Percentiles rank a stretch among this genome's conserved stretches.
These are phyloP conservation scores for Saccharomyces hybrid DNA, from an alignment of 1,139 yeast genomes.

Conservation along the genomic window DNA sequence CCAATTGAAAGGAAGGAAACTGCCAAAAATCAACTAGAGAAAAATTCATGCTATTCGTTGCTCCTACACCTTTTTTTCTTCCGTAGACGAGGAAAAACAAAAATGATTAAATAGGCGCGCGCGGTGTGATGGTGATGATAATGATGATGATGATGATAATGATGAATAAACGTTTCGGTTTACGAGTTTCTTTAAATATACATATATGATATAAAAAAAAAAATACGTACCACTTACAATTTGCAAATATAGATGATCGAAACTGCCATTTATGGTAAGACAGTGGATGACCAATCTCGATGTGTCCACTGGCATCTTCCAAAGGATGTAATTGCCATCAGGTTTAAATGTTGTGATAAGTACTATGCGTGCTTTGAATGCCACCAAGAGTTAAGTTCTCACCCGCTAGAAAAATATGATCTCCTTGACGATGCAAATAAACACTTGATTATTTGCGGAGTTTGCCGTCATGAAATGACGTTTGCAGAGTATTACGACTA, in stretches of 20 bases:
- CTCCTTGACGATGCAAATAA: slow-evolving; percentile 7
- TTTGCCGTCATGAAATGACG: slow-evolving; percentile 22
- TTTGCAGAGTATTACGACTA: slow-evolving; percentile 17
- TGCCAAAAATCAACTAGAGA: neutral
- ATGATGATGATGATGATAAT: neutral
- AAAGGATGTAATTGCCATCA: slow-evolving; percentile 27
- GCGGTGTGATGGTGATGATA: neutral
- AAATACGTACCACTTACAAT: neutral
- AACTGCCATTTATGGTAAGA: slow-evolving; percentile 11
- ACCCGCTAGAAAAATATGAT: slow-evolving; percentile 14
- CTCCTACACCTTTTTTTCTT: neutral
- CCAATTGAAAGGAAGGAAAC: neutral
- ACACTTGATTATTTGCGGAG: slow-evolving; percentile 26
- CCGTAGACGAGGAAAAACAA: neutral
- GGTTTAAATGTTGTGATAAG: slow-evolving; percentile 26
- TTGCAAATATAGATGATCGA: neutral
- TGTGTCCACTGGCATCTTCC: slow-evolving; percentile 30
- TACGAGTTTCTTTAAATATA: neutral
- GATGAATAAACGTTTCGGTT: neutral
- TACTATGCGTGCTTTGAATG: slow-evolving; percentile 28
- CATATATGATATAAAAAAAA: neutral
- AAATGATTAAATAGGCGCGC: neutral
- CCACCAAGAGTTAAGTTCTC: slow-evolving; percentile 19
- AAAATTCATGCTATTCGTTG: neutral
- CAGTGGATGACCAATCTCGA: slow-evolving; percentile 23